Conservation (phyloP, 2,329 filamentous ascomycete species). For the Epichloe typhina region DNA sequence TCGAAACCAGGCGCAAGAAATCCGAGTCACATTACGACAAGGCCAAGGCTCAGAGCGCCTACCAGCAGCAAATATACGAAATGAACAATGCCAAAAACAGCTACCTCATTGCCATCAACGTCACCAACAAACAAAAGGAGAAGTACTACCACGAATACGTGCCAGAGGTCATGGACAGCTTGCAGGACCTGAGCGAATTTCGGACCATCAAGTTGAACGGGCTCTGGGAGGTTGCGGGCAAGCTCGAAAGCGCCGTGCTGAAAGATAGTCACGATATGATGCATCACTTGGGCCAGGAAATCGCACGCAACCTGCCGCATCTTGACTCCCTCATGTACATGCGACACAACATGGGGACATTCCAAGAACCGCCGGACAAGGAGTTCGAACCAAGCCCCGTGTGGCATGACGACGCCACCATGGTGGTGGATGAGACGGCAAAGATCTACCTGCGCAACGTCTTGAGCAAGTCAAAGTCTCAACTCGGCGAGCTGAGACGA, state of each 20-base stretch:
- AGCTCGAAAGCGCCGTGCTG: conserved; percentile 69
- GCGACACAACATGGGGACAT: conserved; percentile 71
- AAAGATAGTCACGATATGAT: conserved; percentile 60
- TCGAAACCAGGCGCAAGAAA: conserved; percentile 95
- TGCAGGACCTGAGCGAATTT: conserved; percentile 90
- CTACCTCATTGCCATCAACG: conserved; percentile 92
- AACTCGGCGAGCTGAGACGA: conserved; percentile 64
- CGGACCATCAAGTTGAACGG: conserved; percentile 71
- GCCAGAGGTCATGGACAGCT: conserved; percentile 79
- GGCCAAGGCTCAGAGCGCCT: conserved; percentile 77
- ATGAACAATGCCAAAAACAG: conserved; percentile 98
- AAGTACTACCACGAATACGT: conserved; percentile 96
- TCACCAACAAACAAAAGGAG: conserved; percentile 95
- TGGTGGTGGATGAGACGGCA: conserved; percentile 75
- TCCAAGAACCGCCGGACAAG: conserved; percentile 75
- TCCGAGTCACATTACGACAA: conserved; percentile 91
- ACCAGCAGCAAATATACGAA: conserved; percentile 81
- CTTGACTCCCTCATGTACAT: conserved; percentile 98
- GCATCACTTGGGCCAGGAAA: conserved; percentile 62
- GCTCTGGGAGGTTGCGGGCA: conserved; percentile 69
- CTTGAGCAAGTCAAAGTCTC: conserved; percentile 76
- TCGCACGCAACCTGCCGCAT: conserved; percentile 73
- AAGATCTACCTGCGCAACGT: conserved; percentile 89
- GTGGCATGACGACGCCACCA: conserved; percentile 85
- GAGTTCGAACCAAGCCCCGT: conserved; percentile 88